Conservation (phyloP, 208 protist species). For the Trypanosoma cruzi region DNA sequence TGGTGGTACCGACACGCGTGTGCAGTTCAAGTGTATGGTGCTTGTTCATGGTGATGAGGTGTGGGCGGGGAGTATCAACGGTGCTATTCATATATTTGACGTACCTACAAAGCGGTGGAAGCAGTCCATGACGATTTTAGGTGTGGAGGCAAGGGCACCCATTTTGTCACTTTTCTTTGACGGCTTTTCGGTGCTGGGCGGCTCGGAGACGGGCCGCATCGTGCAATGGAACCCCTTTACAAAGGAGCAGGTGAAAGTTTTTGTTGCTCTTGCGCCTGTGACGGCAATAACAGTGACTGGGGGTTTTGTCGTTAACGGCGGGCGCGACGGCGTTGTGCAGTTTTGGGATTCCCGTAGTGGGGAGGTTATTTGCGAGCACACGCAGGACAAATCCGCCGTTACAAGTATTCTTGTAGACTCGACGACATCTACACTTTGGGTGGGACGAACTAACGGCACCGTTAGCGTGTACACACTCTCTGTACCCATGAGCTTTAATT, state of each 20-base stretch:
- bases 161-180: constrained; percentile 64
- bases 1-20: constrained; percentile 15
- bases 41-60: constrained; percentile 60
- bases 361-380: constrained; percentile 38
- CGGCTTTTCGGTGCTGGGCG: constrained; percentile 47
- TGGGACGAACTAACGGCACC: constrained; percentile 51
- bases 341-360: constrained; percentile 50
- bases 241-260: constrained; percentile 37
- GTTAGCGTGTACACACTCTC: constrained; percentile 63
- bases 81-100: constrained; percentile 52
- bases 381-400: constrained; percentile 42
- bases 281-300: constrained; percentile 50
- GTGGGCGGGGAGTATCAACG: constrained; percentile 51
- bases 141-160: constrained; percentile 33
- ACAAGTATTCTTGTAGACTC: constrained; percentile 54
- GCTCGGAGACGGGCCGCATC: constrained; percentile 46
- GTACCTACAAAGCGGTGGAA: constrained; percentile 19
- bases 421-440: constrained; percentile 65
- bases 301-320: constrained; percentile 59
- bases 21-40: constrained; percentile 41
- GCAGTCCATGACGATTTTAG: constrained; percentile 28
- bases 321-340: constrained; percentile 51
- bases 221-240: constrained; percentile 51
- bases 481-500: constrained; percentile 2
- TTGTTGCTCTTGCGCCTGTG: constrained; percentile 46